Evolutionary conservation across 768 basidiomycete genomes (phyloP), one percentile per base, ranked within the genome.

Genomic region (Amanita rubescens): DNA sequence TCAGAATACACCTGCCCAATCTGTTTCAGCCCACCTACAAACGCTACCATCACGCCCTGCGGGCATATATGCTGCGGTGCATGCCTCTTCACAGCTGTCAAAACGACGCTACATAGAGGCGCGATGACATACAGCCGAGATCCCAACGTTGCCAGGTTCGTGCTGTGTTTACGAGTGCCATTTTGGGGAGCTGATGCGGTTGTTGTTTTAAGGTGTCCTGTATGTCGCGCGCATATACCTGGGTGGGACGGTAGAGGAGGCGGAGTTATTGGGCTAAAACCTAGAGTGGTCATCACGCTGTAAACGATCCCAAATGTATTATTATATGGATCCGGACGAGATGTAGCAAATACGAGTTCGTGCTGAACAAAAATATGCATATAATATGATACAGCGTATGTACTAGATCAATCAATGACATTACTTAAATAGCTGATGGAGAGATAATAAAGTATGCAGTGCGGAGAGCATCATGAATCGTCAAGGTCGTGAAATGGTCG

Each of bases 1-100:
- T 75, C 83, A 0, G 68, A 74, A n/a, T 90, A 88, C 63, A 79
- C 77, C 0, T 90, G 89, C 61, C 89, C 89, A 8, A 85, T 90
- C 56, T 90, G 89, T 62, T 88, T 89, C 72, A 82, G 74, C 37
- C 77, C 85, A 0, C 87, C 87, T 0, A 80, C 80, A 0, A 82
- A 87, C 55, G 85, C 89, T 4, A 85, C 87, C 1, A 64, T 91
- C 43, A 90, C 87, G 0, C 86, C 85, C 0, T 91, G 89, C 58
- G 89, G 89, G 0, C 89, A 91, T 58, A 75, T 91, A 35, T 81
- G 83, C 56, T 90, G 89, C 58, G 88, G 87, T 1, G 69, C 76
- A 4, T 91, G 89, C 66, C 75, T 90, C 4, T 90, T 88, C 56
- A 80, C 78, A 2, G 83, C 87, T 0, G 77, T 90, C 38, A 82